Conservation (phyloP, 2,329 filamentous ascomycete species). For the Cytospora chrysosperma region DNA sequence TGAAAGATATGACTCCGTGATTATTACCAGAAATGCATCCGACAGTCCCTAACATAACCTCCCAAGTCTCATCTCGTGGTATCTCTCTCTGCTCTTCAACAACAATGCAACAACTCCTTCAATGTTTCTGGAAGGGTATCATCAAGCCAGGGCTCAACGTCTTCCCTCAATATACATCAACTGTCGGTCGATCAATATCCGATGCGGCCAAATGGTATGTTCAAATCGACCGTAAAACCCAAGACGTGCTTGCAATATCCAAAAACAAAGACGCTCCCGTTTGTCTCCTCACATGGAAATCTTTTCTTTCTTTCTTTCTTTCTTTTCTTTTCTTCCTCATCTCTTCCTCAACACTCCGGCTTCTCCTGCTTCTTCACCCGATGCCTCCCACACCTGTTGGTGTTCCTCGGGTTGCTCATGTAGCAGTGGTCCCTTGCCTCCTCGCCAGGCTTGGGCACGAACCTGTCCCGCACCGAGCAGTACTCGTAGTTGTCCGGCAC, state of each 20-base stretch:
- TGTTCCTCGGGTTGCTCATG: conserved; percentile 59
- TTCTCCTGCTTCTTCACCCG: conserved; percentile 34
- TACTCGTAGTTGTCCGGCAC: conserved; percentile 58
- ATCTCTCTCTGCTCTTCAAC: not conserved
- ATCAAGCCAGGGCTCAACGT: not conserved
- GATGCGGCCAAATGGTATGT: not conserved
- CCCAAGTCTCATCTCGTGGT: not conserved
- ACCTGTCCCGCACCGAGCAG: conserved; percentile 59
- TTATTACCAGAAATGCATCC: not conserved
- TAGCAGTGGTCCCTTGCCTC: conserved; percentile 54
- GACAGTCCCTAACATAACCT: not conserved
- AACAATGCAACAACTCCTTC: not conserved
- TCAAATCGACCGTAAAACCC: not conserved
- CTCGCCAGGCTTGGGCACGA: conserved; percentile 47
- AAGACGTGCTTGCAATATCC: not conserved
- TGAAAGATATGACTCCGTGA: too few relatives aligned
- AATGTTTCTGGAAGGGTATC: not conserved
- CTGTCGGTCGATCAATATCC: not conserved
- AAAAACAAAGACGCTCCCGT: not conserved
- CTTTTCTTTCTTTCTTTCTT: not conserved
- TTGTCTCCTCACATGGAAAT: not conserved
- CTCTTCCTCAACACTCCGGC: not conserved
- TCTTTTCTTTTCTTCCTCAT: not conserved
- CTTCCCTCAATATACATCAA: not conserved
- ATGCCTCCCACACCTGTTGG: conserved; percentile 58